Evolutionary conservation across 106 monocot species (phyloP).

Genomic region (Phalaenopsis equestris): DNA sequence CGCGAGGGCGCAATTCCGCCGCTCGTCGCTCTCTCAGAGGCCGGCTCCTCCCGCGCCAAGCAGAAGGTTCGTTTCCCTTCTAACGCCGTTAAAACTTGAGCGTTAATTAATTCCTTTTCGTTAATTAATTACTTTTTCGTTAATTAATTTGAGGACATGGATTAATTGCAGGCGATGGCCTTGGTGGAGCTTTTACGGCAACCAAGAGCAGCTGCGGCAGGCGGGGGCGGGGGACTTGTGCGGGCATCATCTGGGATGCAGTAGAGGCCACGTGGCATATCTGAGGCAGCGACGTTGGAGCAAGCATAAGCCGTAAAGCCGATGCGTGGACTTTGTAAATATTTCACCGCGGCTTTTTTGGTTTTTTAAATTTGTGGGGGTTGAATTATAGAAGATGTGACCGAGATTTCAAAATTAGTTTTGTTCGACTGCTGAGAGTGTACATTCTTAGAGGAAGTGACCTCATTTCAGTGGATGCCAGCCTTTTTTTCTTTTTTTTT

Average conservation of each 20-base stretch:
- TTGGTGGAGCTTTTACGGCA: conserved; percentile 2
- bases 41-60: conserved; percentile 20
- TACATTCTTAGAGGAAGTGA: no score
- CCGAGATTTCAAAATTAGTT: no score
- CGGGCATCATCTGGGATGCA: neutral
- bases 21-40: conserved; percentile 40
- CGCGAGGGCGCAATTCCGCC: conserved; percentile 43
- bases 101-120: neutral
- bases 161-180: conserved; percentile 5
- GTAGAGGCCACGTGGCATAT: neutral
- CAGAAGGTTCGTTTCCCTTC: conserved; percentile 18
- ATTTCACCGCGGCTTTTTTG: neutral
- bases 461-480: no score
- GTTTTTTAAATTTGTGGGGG: no score
- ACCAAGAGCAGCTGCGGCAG: neutral
- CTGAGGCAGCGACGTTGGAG: neutral
- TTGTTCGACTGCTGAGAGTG: no score
- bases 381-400: no score
- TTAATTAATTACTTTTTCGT: neutral
- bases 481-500: no score
- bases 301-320: neutral
- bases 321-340: conserved; percentile 1
- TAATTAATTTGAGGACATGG: neutral
- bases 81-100: neutral
- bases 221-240: neutral